Evolutionary conservation across 2,329 filamentous ascomycete species (phyloP), one percentile per base, ranked within the genome.

Genomic region (Pseudogymnoascus sp.): DNA sequence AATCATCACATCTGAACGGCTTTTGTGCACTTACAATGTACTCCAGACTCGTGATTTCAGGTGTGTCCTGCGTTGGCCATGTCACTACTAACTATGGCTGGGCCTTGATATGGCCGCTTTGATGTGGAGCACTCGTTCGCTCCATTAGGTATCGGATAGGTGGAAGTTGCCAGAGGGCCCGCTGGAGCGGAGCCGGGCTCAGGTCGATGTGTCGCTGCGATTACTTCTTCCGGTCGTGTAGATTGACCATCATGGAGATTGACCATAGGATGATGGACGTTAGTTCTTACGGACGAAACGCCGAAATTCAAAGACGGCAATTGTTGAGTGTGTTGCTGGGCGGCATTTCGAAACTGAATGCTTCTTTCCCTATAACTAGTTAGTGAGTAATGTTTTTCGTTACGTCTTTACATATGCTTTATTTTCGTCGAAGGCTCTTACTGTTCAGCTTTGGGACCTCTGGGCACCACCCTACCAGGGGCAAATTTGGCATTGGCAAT

Each of bases 1-100:
- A 42, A 59, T 27, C 38, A 38, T 38, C 33, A 38, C 33, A 31
- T 42, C 38, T 27, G 33, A 3, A 42, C 21, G 10, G 21, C 27
- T 42, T 59, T 27, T 42, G 35, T 59, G 58, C 58, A 59, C 38
- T 31, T 25, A 38, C 35, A 59, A 38, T 38, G 38, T 59, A 31
- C 38, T 17, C 33, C 33, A n/a, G 21, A 42, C 38, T 42, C 13
- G 12, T 17, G 58, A 8, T 13, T 59, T 42, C 12, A 59, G 33
- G 48, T 33, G 35, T 33, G 13, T 8, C 48, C 15, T 33, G 8
- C 8, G 48, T 13, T 55, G 48, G 48, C 48, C 48, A 55, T 55
- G 48, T 55, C 48, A 8, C 48, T 55, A n/a, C 29, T 55, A 55
- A 55, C 48, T 35, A 55, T 55, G 15, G 48, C 48, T 33, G 48